Base-by-base conservation (phyloP, 148 eudicot genomes). In the Nepenthes gracilis region DNA sequence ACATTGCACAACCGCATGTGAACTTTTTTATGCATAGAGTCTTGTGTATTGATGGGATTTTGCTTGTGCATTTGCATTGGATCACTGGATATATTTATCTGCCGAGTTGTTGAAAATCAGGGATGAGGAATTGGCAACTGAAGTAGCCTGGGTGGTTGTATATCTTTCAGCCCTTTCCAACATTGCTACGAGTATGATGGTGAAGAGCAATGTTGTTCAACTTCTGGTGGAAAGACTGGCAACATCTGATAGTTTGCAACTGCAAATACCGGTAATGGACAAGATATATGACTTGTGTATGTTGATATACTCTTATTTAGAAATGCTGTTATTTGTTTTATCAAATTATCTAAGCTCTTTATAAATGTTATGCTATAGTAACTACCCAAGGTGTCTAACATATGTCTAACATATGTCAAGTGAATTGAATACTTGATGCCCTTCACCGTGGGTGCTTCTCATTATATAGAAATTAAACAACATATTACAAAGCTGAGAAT, bases 121-220 rank as follows among this genome's bases (percentile, higher is more conserved):
- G 79, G 99, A 93, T 62, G 99, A 93, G 63, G 96, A 93, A 68
- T 77, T 93, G 75, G 86, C 92, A 33, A 93, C 99, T 72, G 96
- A 93, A 86, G 86, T 93, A 47, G 96, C 96, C 70, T 93, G 99
- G 99, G 90, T 93, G 38, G 87, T 83, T 70, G 99, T 89, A 67
- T 93, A 93, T 78, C 89, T 93, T 61, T 82, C 97, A 60, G 87
- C 99, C 47, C 95, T 93, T 57, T 89, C 96, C 59, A 79, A 85
- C 72, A 64, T 75, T 66, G 99, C 95, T 69, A 75, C 83, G 33
- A 74, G 79, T 62, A 66, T 84, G 67, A 77, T 93, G 75, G 84
- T 80, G 74, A 88, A 84, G 75, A 78, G 77, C 62, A 85, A 78
- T 75, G 78, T 89, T 67, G 83, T 83, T 64, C 85, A 84, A 33